A percentile compares a stretch with the other conserved stretches of the same genome.
Evolutionary conservation across 164 flowering plant genomes (phyloP).

Genomic region (Buxus sempervirens): DNA sequence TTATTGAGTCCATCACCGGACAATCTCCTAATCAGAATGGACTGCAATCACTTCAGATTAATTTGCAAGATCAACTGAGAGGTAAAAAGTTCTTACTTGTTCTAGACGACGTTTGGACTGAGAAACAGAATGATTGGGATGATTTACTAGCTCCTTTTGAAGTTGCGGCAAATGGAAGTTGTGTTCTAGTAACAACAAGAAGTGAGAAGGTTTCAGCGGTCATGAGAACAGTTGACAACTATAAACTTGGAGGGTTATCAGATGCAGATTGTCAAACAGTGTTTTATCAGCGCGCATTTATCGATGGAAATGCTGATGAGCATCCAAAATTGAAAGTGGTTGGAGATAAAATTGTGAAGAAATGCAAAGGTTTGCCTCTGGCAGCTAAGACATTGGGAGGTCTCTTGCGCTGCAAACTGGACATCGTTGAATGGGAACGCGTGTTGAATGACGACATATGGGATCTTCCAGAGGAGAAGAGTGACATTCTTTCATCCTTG

Average conservation of each 20-base stretch:
- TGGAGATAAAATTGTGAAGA: conserved; percentile 22
- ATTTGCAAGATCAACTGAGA: background rate
- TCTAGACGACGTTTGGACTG: conserved; percentile 16
- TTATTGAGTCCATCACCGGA: conserved; percentile 5
- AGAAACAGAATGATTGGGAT: conserved; percentile 18
- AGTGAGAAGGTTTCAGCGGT: conserved; percentile 15
- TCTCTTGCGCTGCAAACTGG: conserved; percentile 11
- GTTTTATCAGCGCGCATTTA: conserved; percentile 24
- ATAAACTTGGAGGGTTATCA: conserved; percentile 11
- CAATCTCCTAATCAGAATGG: background rate
- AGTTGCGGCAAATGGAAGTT: no score
- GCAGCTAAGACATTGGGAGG: conserved; percentile 25
- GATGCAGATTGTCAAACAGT: conserved; percentile 25
- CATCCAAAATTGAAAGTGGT: conserved; percentile 7
- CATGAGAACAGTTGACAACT: background rate
- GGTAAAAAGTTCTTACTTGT: conserved; percentile 5
- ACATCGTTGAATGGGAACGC: conserved; percentile 14
- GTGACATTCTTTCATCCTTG: conserved; percentile 13
- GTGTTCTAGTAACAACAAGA: conserved; percentile 30
- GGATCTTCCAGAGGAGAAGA: conserved; percentile 2
- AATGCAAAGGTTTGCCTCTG: conserved; percentile 34
- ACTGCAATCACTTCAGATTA: background rate
- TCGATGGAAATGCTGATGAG: background rate
- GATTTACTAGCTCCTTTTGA: no score
- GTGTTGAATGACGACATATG: conserved; percentile 18